A percentile compares a stretch with the other conserved stretches of the same genome.
Evolutionary conservation across 345 rosid genomes (phyloP).

Genomic region (Arabidopsis thaliana): TAIR10.1 NC_003070.9:2151001-2151500

Average conservation of each 20-base stretch:
- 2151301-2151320: constrained; percentile 75
- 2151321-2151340: constrained; percentile 87
- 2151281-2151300: constrained; percentile 80
- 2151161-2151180: constrained; percentile 70
- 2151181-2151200: constrained; percentile 74
- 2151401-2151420: constrained; percentile 93
- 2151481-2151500: constrained; percentile 81
- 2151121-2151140: constrained; percentile 80
- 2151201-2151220: constrained; percentile 67
- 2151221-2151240: constrained; percentile 79
- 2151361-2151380: constrained; percentile 58
- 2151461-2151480: constrained; percentile 78
- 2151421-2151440: constrained; percentile 67
- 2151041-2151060: constrained; percentile 93
- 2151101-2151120: constrained; percentile 95
- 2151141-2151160: constrained; percentile 66
- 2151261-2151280: constrained; percentile 80
- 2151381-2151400: constrained; percentile 84
- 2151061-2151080: constrained; percentile 77
- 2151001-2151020: constrained; percentile 84
- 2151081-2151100: constrained; percentile 82
- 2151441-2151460: constrained; percentile 88
- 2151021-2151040: constrained; percentile 86
- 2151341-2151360: constrained; percentile 81
- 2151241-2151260: constrained; percentile 84